These are phyloP conservation scores for Nakazawaea populi DNA, from an alignment of 805 yeast species.

Conservation along the genomic window DNA sequence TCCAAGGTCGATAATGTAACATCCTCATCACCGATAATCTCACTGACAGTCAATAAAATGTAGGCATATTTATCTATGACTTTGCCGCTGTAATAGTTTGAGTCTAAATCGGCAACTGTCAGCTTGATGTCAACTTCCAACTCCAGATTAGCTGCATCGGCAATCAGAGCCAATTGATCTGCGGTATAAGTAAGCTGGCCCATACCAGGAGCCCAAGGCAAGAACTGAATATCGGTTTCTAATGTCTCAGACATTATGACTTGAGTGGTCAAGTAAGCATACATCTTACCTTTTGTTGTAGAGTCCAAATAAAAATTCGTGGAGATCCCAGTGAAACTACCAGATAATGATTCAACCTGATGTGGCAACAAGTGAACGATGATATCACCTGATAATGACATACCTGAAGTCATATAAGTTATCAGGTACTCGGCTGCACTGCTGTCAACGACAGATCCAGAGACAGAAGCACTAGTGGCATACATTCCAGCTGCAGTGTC, in stretches of 20 bases:
- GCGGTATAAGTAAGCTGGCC: slow-evolving; percentile 30
- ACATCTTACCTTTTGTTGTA: slow-evolving; percentile 47
- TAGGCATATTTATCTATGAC: slow-evolving; percentile 52
- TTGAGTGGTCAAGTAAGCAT: slow-evolving; percentile 34
- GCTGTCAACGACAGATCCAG: slow-evolving; percentile 42
- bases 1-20: slow-evolving; percentile 42
- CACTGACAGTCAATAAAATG: slow-evolving; percentile 44
- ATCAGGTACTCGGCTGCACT: slow-evolving; percentile 33
- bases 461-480: slow-evolving; percentile 40
- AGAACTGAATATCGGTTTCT: slow-evolving; percentile 32
- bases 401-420: slow-evolving; percentile 43
- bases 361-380: slow-evolving; percentile 51
- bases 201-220: slow-evolving; percentile 14
- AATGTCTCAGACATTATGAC: slow-evolving; percentile 34
- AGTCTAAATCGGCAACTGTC: slow-evolving; percentile 31
- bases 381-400: slow-evolving; percentile 38
- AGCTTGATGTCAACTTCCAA: slow-evolving; percentile 34
- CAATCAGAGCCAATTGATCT: slow-evolving; percentile 37
- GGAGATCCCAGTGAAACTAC: slow-evolving; percentile 26
- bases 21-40: slow-evolving; percentile 37
- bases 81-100: slow-evolving; percentile 50
- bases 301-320: slow-evolving; percentile 41
- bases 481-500: slow-evolving; percentile 70
- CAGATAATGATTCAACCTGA: slow-evolving; percentile 29
- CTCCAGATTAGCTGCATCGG: slow-evolving; percentile 40